Conservation (phyloP, 768 basidiomycete genomes). For the Lactarius hatsudake region DNA sequence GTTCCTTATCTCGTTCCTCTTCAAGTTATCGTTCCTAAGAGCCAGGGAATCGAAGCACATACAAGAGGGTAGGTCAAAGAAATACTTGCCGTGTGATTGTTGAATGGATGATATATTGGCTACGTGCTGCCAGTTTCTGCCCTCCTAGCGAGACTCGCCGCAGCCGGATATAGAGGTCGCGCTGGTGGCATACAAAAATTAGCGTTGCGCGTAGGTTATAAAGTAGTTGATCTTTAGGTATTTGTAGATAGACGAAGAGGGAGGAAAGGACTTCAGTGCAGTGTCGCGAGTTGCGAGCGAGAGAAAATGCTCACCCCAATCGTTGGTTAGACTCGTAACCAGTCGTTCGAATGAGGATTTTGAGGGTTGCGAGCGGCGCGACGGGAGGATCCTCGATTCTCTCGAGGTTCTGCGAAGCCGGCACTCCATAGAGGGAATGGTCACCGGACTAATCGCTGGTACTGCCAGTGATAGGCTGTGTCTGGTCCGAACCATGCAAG, state of each 20-base stretch:
- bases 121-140: constrained; percentile 31
- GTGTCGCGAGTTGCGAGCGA: not conserved
- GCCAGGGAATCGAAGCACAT: not conserved
- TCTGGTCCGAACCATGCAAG: too few species aligned
- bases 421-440: too few species aligned
- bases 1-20: not conserved
- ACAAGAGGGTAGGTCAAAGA: constrained; percentile 1
- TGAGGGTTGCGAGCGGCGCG: too few species aligned
- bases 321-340: not conserved
- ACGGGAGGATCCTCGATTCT: too few species aligned
- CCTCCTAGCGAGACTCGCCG: too few species aligned
- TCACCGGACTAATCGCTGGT: too few species aligned
- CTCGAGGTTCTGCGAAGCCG: too few species aligned
- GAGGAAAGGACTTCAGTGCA: constrained; percentile 2
- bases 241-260: constrained; percentile 20
- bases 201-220: constrained; percentile 69
- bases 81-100: constrained; percentile 45
- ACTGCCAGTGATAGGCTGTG: too few species aligned
- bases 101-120: constrained; percentile 73
- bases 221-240: constrained; percentile 42
- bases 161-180: constrained; percentile 46
- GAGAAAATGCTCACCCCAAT: constrained; percentile 8
- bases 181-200: constrained; percentile 37
- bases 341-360: too few species aligned
- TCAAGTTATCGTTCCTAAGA: not conserved